Conservation (phyloP, 2,329 filamentous ascomycete genomes). For the Calonectria montana region DNA sequence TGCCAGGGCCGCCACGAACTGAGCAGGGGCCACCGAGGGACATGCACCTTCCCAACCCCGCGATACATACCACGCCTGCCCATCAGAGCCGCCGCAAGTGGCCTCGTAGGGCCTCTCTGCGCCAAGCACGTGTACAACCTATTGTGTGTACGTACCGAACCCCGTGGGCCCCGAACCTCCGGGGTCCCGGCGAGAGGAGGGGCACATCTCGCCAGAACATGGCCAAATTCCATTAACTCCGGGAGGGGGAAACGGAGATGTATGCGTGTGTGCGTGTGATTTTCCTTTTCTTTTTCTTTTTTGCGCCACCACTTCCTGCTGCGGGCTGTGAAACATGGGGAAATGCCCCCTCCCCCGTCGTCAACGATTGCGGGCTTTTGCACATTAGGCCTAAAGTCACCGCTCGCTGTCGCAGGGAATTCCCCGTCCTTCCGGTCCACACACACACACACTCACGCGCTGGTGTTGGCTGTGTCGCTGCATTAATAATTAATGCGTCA, state of each 20-base stretch:
- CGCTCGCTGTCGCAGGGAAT: constrained; percentile 2
- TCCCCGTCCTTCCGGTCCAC: background rate
- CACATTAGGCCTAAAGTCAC: background rate
- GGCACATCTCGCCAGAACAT: background rate
- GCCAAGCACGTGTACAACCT: background rate
- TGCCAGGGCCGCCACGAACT: constrained; percentile 14
- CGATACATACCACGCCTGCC: background rate
- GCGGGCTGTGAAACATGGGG: background rate
- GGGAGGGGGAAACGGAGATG: background rate
- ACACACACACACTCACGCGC: too few relatives aligned
- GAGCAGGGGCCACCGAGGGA: constrained; percentile 8
- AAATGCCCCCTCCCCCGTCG: background rate
- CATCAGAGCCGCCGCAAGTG: background rate
- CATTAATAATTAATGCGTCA: constrained; percentile 11
- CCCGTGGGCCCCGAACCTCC: constrained; percentile 14
- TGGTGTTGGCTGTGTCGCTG: background rate
- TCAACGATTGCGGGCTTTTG: background rate
- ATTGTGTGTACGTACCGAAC: background rate
- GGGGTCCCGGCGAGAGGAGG: background rate
- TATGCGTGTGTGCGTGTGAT: background rate
- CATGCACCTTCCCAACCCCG: constrained; percentile 14
- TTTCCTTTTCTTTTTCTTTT: background rate
- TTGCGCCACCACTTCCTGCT: background rate
- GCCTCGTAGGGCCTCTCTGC: background rate
- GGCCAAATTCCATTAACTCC: constrained; percentile 16